These are phyloP conservation scores for Nicotiana tabacum DNA, from an alignment of 257 asterid genomes.

Conservation along the genomic window DNA sequence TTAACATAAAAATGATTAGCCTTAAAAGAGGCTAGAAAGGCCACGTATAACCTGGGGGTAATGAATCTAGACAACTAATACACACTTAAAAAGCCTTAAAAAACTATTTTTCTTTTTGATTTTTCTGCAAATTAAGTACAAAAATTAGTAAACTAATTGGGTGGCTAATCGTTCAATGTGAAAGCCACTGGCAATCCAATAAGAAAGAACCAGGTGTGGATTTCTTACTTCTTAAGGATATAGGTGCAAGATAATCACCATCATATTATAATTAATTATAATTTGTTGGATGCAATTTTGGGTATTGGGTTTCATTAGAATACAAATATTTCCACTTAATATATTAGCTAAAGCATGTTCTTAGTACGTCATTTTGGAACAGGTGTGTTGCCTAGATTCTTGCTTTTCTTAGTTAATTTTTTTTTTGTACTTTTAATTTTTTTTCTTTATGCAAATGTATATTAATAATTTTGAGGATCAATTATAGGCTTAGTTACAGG, in stretches of 20 bases:
- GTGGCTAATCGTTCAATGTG: conserved; percentile 37
- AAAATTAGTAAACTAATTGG: conserved; percentile 14
- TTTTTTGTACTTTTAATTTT: too few relatives aligned
- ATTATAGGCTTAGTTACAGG: too few relatives aligned
- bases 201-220: not conserved
- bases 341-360: not conserved
- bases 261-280: conserved; percentile 1
- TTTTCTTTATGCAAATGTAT: too few relatives aligned
- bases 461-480: too few relatives aligned
- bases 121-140: not conserved
- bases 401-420: not conserved
- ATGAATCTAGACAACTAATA: conserved; percentile 21
- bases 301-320: not conserved
- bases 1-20: not conserved
- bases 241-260: not conserved
- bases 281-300: conserved; percentile 13
- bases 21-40: conserved; percentile 18
- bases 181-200: conserved; percentile 24
- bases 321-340: not conserved
- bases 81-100: conserved; percentile 6
- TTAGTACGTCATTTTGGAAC: not conserved
- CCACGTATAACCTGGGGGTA: conserved; percentile 41
- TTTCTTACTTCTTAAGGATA: conserved; percentile 5
- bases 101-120: not conserved
- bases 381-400: conserved; percentile 5